Base-by-base conservation (phyloP, 257 asterid genomes). In the Cinchona pubescens region DNA sequence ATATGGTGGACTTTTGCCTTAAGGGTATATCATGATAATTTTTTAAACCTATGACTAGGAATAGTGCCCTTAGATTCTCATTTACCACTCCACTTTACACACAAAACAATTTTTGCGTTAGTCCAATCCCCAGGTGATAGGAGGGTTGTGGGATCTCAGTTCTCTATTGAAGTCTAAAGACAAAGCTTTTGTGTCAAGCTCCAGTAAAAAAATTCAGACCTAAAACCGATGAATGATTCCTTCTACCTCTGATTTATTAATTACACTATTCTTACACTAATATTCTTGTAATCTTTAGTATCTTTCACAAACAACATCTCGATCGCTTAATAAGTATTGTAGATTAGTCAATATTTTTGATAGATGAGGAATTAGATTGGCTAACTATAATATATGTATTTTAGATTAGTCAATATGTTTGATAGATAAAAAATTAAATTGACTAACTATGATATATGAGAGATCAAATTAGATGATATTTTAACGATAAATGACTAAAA, bases 61-160 rank as follows among this genome's bases (percentile, higher is more conserved):
- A 30, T 49, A 35, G 72, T 63, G 23, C 8, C 59, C n/a, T 62
- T 63, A 5, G 49, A 48, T 63, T 48, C 49, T 43, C 49, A 43
- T 61, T 61, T 74, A 32, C 35, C 61, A 19, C 21, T 21, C 23
- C 62, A 61, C 71, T 49, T 46, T 9, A 49, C 56, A 12, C 13
- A 21, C 34, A 59, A 19, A 18, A 30, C 46, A 29, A 37, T 42
- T 62, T 46, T 46, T 48, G 12, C 7, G 72, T 43, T 48, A 62
- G 46, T 63, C 5, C 71, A 16, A 71, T 38, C 66, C 78, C 67
- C 72, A 65, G 64, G 66, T 75, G 79, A 53, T 38, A 51, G 67
- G 67, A 66, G 79, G 32, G 48, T 74, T 30, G 29, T 8, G 64
- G 45, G 46, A 32, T 67, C 72, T 67, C 72, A 23, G 25, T 67